Conservation (phyloP, 768 basidiomycete species). For the Boletus rex-veris region DNA sequence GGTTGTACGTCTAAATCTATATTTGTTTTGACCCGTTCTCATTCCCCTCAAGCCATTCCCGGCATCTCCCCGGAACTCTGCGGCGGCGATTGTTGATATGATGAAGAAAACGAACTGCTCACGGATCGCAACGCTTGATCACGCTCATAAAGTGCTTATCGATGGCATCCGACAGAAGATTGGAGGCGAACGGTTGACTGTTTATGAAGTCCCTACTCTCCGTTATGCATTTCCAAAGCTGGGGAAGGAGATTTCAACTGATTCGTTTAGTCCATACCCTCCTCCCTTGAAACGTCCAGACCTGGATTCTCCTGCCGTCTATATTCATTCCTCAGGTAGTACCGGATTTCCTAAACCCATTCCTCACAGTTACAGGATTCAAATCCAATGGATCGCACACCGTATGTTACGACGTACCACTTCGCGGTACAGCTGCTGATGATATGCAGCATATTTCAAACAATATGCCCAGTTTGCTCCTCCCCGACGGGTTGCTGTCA, state of each 20-base stretch:
- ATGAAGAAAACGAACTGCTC: slow-evolving; percentile 21
- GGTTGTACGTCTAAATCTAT: slow-evolving; percentile 25
- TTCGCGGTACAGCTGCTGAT: not conserved
- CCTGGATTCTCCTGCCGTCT: slow-evolving; percentile 37
- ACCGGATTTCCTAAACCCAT: slow-evolving; percentile 51
- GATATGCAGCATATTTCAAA: slow-evolving; percentile 1
- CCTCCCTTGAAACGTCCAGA: slow-evolving; percentile 10
- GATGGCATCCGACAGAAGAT: not conserved
- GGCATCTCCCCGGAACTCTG: slow-evolving; percentile 41
- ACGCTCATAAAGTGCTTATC: slow-evolving; percentile 18
- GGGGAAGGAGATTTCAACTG: slow-evolving; percentile 27
- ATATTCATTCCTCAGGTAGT: slow-evolving; percentile 51
- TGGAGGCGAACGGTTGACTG: not conserved
- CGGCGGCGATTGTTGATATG: slow-evolving; percentile 34
- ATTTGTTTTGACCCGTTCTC: slow-evolving; percentile 25
- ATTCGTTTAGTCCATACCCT: slow-evolving; percentile 20
- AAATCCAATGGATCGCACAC: slow-evolving; percentile 34
- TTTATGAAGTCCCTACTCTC: slow-evolving; percentile 21
- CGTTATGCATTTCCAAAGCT: slow-evolving; percentile 39
- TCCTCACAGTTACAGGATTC: slow-evolving; percentile 30
- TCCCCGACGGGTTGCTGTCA: slow-evolving; percentile 18
- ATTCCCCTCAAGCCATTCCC: slow-evolving; percentile 31
- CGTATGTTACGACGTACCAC: slow-evolving; percentile 25
- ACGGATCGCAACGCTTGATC: slow-evolving; percentile 17
- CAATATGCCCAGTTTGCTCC: slow-evolving; percentile 2